Base-by-base conservation (phyloP, 495 filamentous ascomycete genomes). In the Aspergillus conjunctus region DNA sequence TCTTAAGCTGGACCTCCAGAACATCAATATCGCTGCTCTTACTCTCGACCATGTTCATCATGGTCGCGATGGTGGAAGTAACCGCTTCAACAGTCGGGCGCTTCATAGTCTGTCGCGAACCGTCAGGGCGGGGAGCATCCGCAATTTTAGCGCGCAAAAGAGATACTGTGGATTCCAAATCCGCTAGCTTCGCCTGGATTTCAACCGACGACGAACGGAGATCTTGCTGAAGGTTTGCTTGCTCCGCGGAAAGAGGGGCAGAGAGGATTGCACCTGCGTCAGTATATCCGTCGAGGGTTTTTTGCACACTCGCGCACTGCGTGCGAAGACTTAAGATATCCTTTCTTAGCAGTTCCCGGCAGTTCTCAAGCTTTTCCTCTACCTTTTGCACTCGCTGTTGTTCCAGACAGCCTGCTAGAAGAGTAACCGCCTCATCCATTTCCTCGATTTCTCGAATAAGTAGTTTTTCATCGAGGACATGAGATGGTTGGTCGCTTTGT, bases 51-150 rank as follows among this genome's bases (percentile, higher is more conserved):
- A 97, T 96, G 60, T 76, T 85, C 54, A 92, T 98, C 85, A 99
- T 90, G 56, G 94, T 97, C 54, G 78, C 78, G 62, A 99, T 96
- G 7, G 95, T 98, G 51, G 88, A 89, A 45, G 90, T 85, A 18
- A 98, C 91, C 8, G 91, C 91, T 63, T 97, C 95, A 1, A 97
- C 88, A 0, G 93, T 97, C 3, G 94, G 95, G n/a, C 80, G 76
- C 44, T 80, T 73, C 18, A 34, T 58, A 33, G 62, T 17, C 51
- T 54, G 48, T 45, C 68, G 58, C 18, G 59, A 57, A 61, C 76
- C 79, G 48, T 73, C 71, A 10, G 66, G 45, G 26, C 68, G 66
- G n/a, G 76, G 68, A 21, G 73, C 69, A 44, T 82, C 74, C 1
- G 89, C 87, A 21, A 98, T 79, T 64, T 87, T 90, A 3, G 92